Evolutionary conservation across 805 yeast species (phyloP).

Genomic region (Candida odintsovae): DNA sequence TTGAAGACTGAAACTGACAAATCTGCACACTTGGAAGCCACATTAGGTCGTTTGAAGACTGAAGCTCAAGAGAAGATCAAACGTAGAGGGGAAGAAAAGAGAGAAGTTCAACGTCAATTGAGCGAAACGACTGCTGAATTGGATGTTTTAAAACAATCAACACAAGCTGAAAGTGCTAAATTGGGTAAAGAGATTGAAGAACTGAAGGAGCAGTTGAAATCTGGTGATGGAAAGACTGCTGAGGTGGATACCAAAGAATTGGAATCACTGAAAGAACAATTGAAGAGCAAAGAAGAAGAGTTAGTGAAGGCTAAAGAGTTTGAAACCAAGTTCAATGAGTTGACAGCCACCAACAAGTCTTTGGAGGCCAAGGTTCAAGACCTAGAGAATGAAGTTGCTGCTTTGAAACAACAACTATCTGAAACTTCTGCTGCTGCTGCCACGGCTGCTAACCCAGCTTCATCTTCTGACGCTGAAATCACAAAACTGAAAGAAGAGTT

Average conservation of each 20-base stretch:
- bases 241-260: neutral
- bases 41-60: constrained; percentile 16
- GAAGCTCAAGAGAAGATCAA: constrained; percentile 26
- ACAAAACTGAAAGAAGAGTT: constrained; percentile 6
- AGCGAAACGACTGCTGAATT: constrained; percentile 10
- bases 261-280: constrained; percentile 10
- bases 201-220: constrained; percentile 11
- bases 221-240: neutral
- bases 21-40: constrained; percentile 14
- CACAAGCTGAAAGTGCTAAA: constrained; percentile 3
- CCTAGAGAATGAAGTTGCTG: constrained; percentile 10
- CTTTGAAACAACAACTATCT: constrained; percentile 7
- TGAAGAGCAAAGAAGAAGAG: constrained; percentile 19
- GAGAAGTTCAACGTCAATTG: constrained; percentile 10
- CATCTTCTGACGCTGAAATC: constrained; percentile 2
- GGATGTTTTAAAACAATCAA: constrained; percentile 5
- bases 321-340: constrained; percentile 28
- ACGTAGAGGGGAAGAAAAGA: constrained; percentile 18
- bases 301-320: constrained; percentile 31
- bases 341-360: constrained; percentile 29
- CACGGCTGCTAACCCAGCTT: constrained; percentile 7
- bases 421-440: neutral
- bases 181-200: constrained; percentile 18
- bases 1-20: constrained; percentile 18
- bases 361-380: constrained; percentile 21